Percentiles rank a stretch among this genome's conserved stretches.
Evolutionary conservation across 352 stramenopile species (phyloP).

Genomic region (Aphanomyces invadans): DNA sequence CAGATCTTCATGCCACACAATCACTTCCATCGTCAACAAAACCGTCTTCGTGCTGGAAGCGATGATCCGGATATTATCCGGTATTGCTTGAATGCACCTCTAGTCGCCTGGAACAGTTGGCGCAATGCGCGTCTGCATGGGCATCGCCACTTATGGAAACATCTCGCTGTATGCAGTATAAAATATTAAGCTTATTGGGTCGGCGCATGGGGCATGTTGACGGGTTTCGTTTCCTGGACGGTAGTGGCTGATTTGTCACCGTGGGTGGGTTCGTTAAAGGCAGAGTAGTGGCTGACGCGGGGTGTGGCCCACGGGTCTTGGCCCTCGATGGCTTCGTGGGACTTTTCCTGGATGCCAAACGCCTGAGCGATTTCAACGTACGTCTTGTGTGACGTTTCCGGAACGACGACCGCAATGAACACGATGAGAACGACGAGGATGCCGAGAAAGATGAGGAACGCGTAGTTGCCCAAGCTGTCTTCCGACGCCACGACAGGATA

Average conservation of each 20-base stretch:
- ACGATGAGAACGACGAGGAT: slow-evolving; percentile 47
- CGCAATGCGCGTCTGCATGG: too few relatives aligned
- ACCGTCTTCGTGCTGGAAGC: not conserved
- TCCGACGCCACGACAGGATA: slow-evolving; percentile 44
- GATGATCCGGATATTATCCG: not conserved
- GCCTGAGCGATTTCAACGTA: slow-evolving; percentile 45
- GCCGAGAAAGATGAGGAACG: slow-evolving; percentile 34
- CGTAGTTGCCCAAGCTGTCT: slow-evolving; percentile 33
- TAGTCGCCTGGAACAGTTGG: too few relatives aligned
- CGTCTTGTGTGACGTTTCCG: slow-evolving; percentile 53
- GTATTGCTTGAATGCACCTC: not conserved
- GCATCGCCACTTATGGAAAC: too few relatives aligned
- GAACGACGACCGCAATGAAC: slow-evolving; percentile 41
- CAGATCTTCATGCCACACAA: slow-evolving; percentile 16
- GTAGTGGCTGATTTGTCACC: not conserved
- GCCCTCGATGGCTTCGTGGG: not conserved
- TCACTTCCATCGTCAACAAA: slow-evolving; percentile 11
- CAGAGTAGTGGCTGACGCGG: not conserved
- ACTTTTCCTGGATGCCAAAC: slow-evolving; percentile 28
- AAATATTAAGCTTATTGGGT: not conserved
- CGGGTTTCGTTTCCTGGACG: too few relatives aligned
- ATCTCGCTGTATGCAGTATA: not conserved
- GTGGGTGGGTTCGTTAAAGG: not conserved
- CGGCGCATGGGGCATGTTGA: too few relatives aligned
- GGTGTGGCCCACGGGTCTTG: not conserved